phyloP scores from a whole-genome alignment of 176 grass and related monocot genomes.

The Miscanthus lutarioriparius region DNA sequence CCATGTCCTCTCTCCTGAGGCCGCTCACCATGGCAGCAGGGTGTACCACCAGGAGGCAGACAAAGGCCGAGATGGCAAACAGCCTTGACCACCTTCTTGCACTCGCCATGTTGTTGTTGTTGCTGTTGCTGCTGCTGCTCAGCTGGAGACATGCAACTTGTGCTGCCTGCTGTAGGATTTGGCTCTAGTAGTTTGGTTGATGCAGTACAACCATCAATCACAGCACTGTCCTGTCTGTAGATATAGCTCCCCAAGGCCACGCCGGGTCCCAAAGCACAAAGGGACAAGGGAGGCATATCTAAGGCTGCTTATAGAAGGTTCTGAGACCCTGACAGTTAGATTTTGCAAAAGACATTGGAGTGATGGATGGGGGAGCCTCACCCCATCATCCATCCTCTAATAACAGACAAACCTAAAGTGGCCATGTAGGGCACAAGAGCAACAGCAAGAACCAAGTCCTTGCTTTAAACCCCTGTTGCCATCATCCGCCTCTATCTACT shows the following conservation, averaged over 20 bases:
- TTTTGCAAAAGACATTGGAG: conserved; percentile 52
- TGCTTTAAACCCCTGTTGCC: conserved; percentile 44
- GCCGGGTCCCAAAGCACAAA: conserved; percentile 57
- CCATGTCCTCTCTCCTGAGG: conserved; percentile 39
- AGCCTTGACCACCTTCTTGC: conserved; percentile 9
- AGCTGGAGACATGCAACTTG: conserved; percentile 42
- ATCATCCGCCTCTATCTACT: conserved; percentile 10
- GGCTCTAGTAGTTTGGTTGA: conserved; percentile 8
- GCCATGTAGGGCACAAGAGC: conserved; percentile 41
- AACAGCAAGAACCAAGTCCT: conserved; percentile 45
- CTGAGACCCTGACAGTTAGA: conserved; percentile 46
- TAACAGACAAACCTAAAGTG: conserved; percentile 45
- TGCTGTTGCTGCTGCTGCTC: conserved; percentile 21
- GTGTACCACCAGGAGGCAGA: conserved; percentile 36
- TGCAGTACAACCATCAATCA: conserved; percentile 48
- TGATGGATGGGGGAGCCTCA: not conserved
- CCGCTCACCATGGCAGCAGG: conserved; percentile 17
- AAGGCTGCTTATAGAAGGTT: conserved; percentile 62
- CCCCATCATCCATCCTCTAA: not conserved
- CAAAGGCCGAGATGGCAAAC: conserved; percentile 31
- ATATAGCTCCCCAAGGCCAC: conserved; percentile 39
- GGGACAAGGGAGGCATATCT: conserved; percentile 41
- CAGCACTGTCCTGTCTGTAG: conserved; percentile 42
- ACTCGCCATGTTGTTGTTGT: conserved; percentile 29
- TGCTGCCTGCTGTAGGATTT: not conserved